Evolutionary conservation across 306 rosid species (phyloP).

Genomic region (Chamaecrista fasciculata): DNA sequence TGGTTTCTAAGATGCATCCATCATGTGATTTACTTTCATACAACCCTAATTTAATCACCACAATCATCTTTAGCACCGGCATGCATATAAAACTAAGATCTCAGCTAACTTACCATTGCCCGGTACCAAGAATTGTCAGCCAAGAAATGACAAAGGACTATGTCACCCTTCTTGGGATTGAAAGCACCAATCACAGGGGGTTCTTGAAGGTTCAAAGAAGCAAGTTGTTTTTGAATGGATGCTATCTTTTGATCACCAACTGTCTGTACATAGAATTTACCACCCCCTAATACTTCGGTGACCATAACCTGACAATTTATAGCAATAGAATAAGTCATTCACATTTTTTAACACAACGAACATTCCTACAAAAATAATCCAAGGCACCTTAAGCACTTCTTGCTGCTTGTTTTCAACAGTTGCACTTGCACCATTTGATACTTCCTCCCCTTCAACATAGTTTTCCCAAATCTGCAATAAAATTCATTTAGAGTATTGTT

Average conservation of each 20-base stretch:
- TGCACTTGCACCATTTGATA: conserved; percentile 60
- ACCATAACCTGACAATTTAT: conserved; percentile 59
- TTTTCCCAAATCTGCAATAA: conserved; percentile 92
- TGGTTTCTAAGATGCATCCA: not conserved
- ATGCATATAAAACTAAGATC: not conserved
- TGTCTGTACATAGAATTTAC: conserved; percentile 83
- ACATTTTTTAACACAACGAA: conserved; percentile 23
- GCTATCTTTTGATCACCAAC: conserved; percentile 86
- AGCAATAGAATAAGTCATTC: conserved; percentile 31
- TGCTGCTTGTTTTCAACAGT: conserved; percentile 72
- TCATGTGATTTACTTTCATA: not conserved
- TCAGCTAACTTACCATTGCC: conserved; percentile 72
- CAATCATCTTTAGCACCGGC: conserved; percentile 1
- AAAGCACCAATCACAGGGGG: conserved; percentile 86
- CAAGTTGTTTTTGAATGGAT: conserved; percentile 79
- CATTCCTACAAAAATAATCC: conserved; percentile 23
- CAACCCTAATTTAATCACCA: conserved; percentile 1
- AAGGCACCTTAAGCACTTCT: conserved; percentile 89
- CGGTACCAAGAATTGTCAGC: conserved; percentile 90
- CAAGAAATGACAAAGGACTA: conserved; percentile 80
- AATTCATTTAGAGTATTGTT: conserved; percentile 33
- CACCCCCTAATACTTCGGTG: conserved; percentile 88
- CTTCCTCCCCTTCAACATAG: conserved; percentile 94
- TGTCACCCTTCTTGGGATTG: conserved; percentile 91
- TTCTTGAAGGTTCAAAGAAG: conserved; percentile 84